These are phyloP conservation scores for Cercis canadensis DNA, from an alignment of 306 rosid genomes.

Conservation along the genomic window DNA sequence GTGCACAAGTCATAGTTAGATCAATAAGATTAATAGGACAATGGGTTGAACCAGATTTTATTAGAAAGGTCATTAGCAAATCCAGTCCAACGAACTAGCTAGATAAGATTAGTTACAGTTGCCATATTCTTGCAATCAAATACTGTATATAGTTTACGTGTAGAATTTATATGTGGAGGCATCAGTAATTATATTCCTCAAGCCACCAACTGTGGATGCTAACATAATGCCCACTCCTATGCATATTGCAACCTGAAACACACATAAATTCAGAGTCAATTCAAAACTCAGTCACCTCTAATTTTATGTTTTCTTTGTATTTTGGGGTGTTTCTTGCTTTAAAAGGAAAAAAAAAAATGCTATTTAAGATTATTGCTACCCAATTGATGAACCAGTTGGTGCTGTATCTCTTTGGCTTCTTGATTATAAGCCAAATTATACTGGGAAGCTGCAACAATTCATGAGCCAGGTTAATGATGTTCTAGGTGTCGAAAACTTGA, in stretches of 20 bases:
- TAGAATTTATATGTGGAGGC: conserved; percentile 88
- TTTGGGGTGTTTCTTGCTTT: not conserved
- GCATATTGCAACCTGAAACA: conserved; percentile 63
- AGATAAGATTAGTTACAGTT: not conserved
- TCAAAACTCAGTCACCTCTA: not conserved
- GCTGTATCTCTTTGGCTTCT: conserved; percentile 87
- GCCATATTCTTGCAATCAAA: not conserved
- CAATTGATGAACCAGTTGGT: conserved; percentile 84
- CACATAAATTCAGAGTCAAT: conserved; percentile 16
- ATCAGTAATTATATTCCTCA: conserved; percentile 79
- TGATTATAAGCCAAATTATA: conserved; percentile 86
- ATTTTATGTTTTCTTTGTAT: conserved; percentile 8
- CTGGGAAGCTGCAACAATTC: conserved; percentile 76
- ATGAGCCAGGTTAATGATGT: conserved; percentile 10
- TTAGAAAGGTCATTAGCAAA: not conserved
- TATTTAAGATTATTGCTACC: conserved; percentile 50
- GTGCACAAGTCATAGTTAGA: too few relatives aligned
- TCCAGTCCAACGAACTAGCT: conserved; percentile 1
- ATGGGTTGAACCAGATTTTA: too few relatives aligned
- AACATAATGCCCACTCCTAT: conserved; percentile 85
- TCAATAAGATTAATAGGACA: too few relatives aligned
- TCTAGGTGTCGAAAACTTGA: not conserved
- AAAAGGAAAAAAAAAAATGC: conserved; percentile 6
- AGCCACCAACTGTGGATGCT: conserved; percentile 92
- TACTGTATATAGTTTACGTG: conserved; percentile 51